Evolutionary conservation across 2,329 filamentous ascomycete species (phyloP).

Genomic region (Lecanicillium sp.): DNA sequence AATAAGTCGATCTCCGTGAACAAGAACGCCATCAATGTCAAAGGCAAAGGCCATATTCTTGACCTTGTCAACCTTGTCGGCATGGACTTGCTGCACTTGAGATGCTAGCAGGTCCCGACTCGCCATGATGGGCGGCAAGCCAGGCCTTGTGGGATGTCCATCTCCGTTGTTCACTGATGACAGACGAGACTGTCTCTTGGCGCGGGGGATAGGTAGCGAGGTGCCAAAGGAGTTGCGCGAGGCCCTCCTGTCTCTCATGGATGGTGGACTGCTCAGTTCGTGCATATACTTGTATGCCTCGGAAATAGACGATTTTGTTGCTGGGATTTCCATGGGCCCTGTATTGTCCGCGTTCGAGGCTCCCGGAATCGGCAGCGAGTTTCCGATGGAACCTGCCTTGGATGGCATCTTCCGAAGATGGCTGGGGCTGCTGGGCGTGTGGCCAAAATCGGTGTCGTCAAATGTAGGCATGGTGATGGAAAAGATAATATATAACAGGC

Average conservation of each 20-base stretch:
- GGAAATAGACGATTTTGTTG: conserved; percentile 59
- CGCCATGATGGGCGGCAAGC: conserved; percentile 51
- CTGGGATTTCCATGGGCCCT: conserved; percentile 61
- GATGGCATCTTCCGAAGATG: conserved; percentile 5
- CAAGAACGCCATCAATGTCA: conserved; percentile 84
- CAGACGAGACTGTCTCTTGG: conserved; percentile 60
- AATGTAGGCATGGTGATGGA: conserved; percentile 48
- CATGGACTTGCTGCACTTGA: conserved; percentile 60
- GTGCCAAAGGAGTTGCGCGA: conserved; percentile 72
- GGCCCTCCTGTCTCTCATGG: conserved; percentile 57
- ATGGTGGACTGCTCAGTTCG: conserved; percentile 60
- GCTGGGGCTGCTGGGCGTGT: conserved; percentile 12
- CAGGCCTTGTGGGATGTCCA: conserved; percentile 39
- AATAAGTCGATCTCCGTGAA: conserved; percentile 71
- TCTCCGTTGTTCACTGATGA: conserved; percentile 50
- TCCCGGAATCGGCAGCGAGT: conserved; percentile 17
- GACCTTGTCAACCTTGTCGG: conserved; percentile 57
- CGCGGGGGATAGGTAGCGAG: conserved; percentile 63
- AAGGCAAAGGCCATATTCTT: conserved; percentile 76
- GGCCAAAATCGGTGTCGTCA: conserved; percentile 47
- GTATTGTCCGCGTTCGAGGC: conserved; percentile 33
- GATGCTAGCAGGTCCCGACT: conserved; percentile 61
- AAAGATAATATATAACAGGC: conserved; percentile 10
- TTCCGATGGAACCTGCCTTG: conserved; percentile 11
- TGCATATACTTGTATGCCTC: conserved; percentile 66